Evolutionary conservation across 2,329 filamentous ascomycete species (phyloP).

Genomic region (Colletotrichum tropicicola): DNA sequence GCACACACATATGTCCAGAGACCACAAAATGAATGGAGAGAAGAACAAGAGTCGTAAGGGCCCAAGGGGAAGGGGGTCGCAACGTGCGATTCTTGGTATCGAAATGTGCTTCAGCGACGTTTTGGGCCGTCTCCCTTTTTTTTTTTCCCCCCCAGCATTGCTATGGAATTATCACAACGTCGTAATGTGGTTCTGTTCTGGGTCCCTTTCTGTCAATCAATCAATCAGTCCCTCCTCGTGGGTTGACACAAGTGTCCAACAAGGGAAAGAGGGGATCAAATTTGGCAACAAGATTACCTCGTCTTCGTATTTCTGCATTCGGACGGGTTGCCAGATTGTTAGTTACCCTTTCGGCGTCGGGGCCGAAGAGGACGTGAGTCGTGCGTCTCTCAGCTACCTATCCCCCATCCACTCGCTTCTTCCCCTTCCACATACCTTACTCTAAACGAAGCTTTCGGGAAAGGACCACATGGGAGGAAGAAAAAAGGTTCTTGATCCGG

Average conservation of each 20-base stretch:
- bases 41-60: too few relatives aligned
- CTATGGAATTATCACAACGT: too few relatives aligned
- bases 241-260: too few relatives aligned
- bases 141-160: not conserved
- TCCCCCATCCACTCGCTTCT: not conserved
- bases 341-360: not conserved
- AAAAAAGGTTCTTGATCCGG: not conserved
- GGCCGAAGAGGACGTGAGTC: not conserved
- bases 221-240: too few relatives aligned
- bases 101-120: constrained; percentile 2
- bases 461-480: not conserved
- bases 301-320: not conserved
- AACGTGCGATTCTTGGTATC: not conserved
- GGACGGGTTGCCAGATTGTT: not conserved
- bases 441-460: not conserved
- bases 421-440: not conserved
- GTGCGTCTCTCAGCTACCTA: not conserved
- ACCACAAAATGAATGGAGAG: too few relatives aligned
- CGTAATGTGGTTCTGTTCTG: too few relatives aligned
- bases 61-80: not conserved
- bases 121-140: not conserved
- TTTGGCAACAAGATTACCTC: too few relatives aligned
- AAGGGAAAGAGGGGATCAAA: too few relatives aligned
- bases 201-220: too few relatives aligned
- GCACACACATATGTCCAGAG: too few relatives aligned